Conservation (phyloP, 1,139 yeast species). For the Taphrina deformans region DNA sequence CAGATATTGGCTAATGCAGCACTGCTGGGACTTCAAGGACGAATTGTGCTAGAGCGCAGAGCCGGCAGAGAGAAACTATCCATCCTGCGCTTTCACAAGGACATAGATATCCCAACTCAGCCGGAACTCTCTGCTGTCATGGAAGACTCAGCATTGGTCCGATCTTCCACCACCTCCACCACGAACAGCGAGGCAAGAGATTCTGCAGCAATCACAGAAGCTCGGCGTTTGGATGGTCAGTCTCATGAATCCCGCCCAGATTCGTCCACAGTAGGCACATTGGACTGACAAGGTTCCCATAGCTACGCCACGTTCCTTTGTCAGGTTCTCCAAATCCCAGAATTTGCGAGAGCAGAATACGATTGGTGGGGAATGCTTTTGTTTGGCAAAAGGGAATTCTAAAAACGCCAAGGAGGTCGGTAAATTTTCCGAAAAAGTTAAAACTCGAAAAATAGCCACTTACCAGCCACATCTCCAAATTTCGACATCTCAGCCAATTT, state of each 20-base stretch:
- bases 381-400: not conserved
- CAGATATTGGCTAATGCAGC: conserved; percentile 19
- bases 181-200: not conserved
- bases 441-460: not conserved
- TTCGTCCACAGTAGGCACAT: not conserved
- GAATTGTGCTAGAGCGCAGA: conserved; percentile 28
- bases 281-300: not conserved
- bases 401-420: conserved; percentile 1
- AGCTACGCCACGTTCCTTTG: not conserved
- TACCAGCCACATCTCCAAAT: conserved; percentile 19
- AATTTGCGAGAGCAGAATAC: not conserved
- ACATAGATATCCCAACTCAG: not conserved
- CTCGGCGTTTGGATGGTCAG: conserved; percentile 18
- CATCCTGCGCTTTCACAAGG: conserved; percentile 31
- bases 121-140: not conserved
- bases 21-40: conserved; percentile 5
- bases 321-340: not conserved
- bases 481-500: not conserved
- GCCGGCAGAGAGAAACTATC: conserved; percentile 36
- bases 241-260: not conserved
- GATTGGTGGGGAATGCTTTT: not conserved
- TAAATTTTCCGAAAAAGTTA: not conserved
- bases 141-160: too few species aligned
- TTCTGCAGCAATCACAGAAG: not conserved
- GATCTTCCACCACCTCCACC: too few species aligned